phyloP scores from a whole-genome alignment of 2,329 filamentous ascomycete genomes.

The Alternaria gaisen region DNA sequence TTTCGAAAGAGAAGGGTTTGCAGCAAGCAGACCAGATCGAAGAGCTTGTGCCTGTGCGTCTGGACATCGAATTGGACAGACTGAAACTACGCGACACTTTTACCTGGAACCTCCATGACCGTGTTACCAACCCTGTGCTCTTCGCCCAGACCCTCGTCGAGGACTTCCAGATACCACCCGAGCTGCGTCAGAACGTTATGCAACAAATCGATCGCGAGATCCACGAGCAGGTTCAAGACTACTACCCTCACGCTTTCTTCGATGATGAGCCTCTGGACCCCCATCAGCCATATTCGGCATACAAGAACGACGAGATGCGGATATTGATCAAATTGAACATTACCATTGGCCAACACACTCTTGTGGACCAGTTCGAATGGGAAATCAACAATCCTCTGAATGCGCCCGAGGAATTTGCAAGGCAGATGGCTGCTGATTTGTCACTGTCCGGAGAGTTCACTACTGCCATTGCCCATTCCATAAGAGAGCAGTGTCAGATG shows the following conservation, averaged over 20 bases:
- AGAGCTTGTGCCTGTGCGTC: conserved; percentile 86
- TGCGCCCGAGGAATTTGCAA: conserved; percentile 92
- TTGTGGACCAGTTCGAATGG: conserved; percentile 99
- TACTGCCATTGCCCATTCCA: conserved; percentile 96
- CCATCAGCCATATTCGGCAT: conserved; percentile 87
- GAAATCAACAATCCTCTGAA: conserved; percentile 96
- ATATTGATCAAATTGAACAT: conserved; percentile 96
- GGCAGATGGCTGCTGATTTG: conserved; percentile 86
- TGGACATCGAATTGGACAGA: conserved; percentile 96
- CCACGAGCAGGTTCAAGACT: conserved; percentile 89
- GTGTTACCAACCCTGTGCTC: conserved; percentile 77
- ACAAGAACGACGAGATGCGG: conserved; percentile 99
- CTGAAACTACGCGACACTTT: conserved; percentile 96
- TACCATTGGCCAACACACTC: conserved; percentile 91
- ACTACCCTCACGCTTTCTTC: conserved; percentile 89
- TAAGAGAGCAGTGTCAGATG: conserved; percentile 92
- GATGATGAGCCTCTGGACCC: conserved; percentile 91
- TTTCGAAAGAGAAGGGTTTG: conserved; percentile 77
- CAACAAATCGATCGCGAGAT: conserved; percentile 78
- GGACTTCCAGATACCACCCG: conserved; percentile 79
- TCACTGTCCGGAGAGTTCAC: conserved; percentile 95
- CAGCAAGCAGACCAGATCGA: conserved; percentile 94
- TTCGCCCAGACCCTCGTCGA: conserved; percentile 92
- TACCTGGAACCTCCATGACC: conserved; percentile 97
- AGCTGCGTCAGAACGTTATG: conserved; percentile 64